Evolutionary conservation across 441 rosid species (phyloP).

Genomic region (Gossypium aridum): DNA sequence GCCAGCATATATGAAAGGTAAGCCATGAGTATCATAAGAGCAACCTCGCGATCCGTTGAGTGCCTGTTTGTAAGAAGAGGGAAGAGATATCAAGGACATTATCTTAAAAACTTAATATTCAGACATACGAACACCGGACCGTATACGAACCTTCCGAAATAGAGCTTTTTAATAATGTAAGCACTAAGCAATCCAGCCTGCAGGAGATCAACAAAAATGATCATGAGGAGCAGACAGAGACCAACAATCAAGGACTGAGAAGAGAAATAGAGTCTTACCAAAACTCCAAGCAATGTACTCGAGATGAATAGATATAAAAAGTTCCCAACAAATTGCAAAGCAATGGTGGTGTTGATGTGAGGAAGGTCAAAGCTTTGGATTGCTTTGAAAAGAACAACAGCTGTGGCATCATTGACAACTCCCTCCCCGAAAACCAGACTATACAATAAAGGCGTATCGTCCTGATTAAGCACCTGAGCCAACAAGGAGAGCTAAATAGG

Average conservation of each 20-base stretch:
- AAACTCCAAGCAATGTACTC: conserved; percentile 72
- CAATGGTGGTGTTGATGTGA: conserved; percentile 43
- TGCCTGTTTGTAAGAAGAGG: conserved; percentile 37
- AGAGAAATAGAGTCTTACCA: conserved; percentile 31
- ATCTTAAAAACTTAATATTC: background rate
- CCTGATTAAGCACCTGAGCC: conserved; percentile 75
- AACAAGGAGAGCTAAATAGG: conserved; percentile 6
- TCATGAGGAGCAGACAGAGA: background rate
- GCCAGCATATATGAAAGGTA: conserved; percentile 88
- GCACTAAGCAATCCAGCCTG: conserved; percentile 92
- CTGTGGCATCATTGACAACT: conserved; percentile 89
- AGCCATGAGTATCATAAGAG: conserved; percentile 91
- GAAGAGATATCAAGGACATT: conserved; percentile 1
- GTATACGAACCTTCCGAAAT: conserved; percentile 63
- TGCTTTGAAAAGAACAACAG: conserved; percentile 88
- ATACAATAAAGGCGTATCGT: conserved; percentile 76
- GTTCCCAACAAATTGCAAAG: conserved; percentile 54
- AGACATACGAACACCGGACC: background rate
- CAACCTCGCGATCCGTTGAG: conserved; percentile 90
- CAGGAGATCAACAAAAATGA: conserved; percentile 12
- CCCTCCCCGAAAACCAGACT: conserved; percentile 95
- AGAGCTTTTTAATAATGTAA: conserved; percentile 68
- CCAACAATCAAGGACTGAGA: background rate
- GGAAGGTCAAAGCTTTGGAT: conserved; percentile 75
- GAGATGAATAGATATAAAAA: conserved; percentile 64